phyloP scores from a whole-genome alignment of 1,284 basidiomycete genomes.

The Irpex sp. region DNA sequence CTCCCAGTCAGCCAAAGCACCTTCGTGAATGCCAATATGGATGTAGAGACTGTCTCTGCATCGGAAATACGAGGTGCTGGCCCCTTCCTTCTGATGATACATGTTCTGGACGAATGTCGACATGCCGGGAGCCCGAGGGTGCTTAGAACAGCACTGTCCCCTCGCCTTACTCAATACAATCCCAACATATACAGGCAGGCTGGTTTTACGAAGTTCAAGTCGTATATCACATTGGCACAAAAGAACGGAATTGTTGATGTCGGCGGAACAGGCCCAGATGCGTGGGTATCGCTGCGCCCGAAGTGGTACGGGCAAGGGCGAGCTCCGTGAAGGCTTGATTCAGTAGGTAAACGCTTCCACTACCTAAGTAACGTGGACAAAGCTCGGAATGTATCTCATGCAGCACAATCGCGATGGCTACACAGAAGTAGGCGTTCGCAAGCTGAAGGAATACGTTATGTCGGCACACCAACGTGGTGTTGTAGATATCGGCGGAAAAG shows the following conservation, averaged over 20 bases:
- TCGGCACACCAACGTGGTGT: too few relatives aligned
- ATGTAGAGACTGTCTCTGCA: not conserved
- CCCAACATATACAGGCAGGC: conserved; percentile 38
- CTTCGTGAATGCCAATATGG: not conserved
- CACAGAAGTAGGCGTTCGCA: too few relatives aligned
- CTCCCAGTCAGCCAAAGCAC: too few relatives aligned
- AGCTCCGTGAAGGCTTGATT: not conserved
- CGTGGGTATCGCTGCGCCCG: conserved; percentile 43
- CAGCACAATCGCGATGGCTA: too few relatives aligned
- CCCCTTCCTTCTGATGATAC: conserved; percentile 7
- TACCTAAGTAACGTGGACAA: too few relatives aligned
- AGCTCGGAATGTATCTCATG: too few relatives aligned
- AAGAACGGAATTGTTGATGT: conserved; percentile 42
- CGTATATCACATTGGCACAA: conserved; percentile 44
- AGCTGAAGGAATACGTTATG: too few relatives aligned
- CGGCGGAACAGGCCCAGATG: conserved; percentile 36
- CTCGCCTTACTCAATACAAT: conserved; percentile 30
- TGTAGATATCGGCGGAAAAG: too few relatives aligned
- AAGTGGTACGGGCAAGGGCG: conserved; percentile 5
- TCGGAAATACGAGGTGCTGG: not conserved
- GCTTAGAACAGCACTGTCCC: conserved; percentile 36
- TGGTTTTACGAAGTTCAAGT: conserved; percentile 40
- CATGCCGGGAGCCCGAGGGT: conserved; percentile 30
- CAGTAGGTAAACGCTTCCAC: too few relatives aligned
- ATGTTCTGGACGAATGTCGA: conserved; percentile 12